Base-by-base conservation (phyloP, 305 asterid species). In the Galium porrigens region DNA sequence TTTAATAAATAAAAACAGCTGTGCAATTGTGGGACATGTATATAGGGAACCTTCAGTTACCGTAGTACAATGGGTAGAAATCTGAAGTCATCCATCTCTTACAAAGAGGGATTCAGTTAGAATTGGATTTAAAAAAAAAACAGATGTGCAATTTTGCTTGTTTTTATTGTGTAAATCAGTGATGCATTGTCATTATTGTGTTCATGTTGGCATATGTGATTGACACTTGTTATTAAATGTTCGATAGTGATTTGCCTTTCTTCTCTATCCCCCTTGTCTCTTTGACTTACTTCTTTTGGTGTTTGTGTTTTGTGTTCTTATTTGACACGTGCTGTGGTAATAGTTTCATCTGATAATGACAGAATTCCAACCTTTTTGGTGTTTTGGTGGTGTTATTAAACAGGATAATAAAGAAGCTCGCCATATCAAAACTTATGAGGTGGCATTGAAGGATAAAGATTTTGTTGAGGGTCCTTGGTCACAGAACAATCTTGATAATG, bases 391-490 rank as follows among this genome's bases (percentile, higher is more conserved):
- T 53, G 39, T 33, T 0, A 57, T 42, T 56, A 76, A 73, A 67
- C 83, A 92, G 99, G 99, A 92, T 77, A 89, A 92, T 77, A 89
- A 85, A 80, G 95, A 89, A 39, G 95, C 95, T 59, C 96, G 99
- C 42, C 99, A 92, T 74, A 87, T 85, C 69, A 89, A 92, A 82
- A 89, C 97, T 3, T 92, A 92, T 66, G 99, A 92, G 81, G 92
- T 92, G 64, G 82, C 90, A 56, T 74, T 89, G 83, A 89, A 89
- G 80, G 97, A 92, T 74, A 92, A 89, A 80, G 99, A 89, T 82
- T 92, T 92, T 78, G 81, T 85, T 72, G 99, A 92, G 84, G 99
- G 99, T 41, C 95, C 99, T 36, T 92, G 95, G 99, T 87, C 96
- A 74, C 99, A 84, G 74, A 87, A 83, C 79, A 92, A 92, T 85